These are phyloP conservation scores for Penicillium roqueforti DNA, from an alignment of 495 filamentous ascomycete genomes.

Conservation along the genomic window DNA sequence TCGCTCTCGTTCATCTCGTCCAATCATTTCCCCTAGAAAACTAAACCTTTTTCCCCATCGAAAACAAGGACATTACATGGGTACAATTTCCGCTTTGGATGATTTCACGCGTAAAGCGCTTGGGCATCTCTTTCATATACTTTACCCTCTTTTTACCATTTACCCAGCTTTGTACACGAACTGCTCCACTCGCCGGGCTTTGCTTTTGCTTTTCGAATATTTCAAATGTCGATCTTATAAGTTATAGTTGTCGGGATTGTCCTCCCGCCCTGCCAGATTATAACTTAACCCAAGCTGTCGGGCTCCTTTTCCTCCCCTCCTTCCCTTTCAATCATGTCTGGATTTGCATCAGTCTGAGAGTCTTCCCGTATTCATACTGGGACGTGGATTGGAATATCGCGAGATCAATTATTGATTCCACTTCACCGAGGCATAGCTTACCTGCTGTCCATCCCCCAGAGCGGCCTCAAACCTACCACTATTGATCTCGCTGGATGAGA, in stretches of 20 bases:
- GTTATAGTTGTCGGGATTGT: conserved; percentile 32
- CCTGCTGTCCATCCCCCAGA: conserved; percentile 7
- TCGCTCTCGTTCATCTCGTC: too few species aligned
- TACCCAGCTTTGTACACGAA: conserved; percentile 17
- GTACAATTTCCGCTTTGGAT: not conserved
- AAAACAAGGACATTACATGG: conserved; percentile 1
- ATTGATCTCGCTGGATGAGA: conserved; percentile 7
- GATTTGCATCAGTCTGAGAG: conserved; percentile 6
- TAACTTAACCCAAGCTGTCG: conserved; percentile 47
- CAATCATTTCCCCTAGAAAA: not conserved
- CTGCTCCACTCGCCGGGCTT: conserved; percentile 17
- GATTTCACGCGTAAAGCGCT: conserved; percentile 11
- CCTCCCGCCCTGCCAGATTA: conserved; percentile 37
- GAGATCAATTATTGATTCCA: conserved; percentile 6
- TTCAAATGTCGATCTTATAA: conserved; percentile 21
- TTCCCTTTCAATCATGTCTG: conserved; percentile 3
- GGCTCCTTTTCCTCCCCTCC: conserved; percentile 18
- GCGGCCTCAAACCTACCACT: not conserved
- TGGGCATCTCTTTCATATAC: conserved; percentile 5
- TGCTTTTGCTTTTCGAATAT: conserved; percentile 10
- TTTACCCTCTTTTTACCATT: not conserved
- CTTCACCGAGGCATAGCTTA: conserved; percentile 12
- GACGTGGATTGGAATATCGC: conserved; percentile 17
- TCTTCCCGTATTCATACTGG: conserved; percentile 1
- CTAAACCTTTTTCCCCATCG: not conserved